phyloP scores from a whole-genome alignment of 2,329 filamentous ascomycete genomes.

The Beauveria scarabaeidicola region DNA sequence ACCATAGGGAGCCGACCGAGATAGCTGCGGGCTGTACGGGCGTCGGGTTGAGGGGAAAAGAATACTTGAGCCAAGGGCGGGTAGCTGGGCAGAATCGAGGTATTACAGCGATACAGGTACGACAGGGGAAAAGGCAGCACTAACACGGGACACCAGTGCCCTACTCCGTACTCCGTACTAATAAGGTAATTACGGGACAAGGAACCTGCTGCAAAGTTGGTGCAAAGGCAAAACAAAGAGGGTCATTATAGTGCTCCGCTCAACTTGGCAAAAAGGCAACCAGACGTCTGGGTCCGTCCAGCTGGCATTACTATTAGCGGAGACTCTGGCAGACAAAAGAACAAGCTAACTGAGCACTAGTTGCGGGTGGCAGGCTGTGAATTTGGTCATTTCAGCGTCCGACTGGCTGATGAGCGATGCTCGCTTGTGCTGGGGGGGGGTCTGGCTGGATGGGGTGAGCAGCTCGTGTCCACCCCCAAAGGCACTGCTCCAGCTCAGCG shows the following conservation, averaged over 20 bases:
- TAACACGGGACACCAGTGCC: neutral
- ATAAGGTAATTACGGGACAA: too few relatives aligned
- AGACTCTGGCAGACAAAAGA: neutral
- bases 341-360: neutral
- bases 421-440: conserved; percentile 2
- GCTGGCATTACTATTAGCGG: neutral
- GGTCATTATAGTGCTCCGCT: neutral
- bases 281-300: neutral
- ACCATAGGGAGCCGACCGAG: neutral
- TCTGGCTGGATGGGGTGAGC: neutral
- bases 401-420: conserved; percentile 2
- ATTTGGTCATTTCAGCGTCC: neutral
- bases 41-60: conserved; percentile 1
- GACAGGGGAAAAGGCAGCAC: neutral
- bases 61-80: neutral
- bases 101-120: neutral
- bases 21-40: neutral
- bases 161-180: too few relatives aligned
- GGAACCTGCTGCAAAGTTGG: too few relatives aligned
- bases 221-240: neutral
- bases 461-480: neutral
- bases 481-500: neutral
- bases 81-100: neutral
- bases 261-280: neutral
- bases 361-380: neutral